A percentile compares a stretch with the other conserved stretches of the same genome.
These are phyloP conservation scores for Huntiella abstrusa DNA, from an alignment of 2,329 filamentous ascomycete genomes.

Conservation along the genomic window DNA sequence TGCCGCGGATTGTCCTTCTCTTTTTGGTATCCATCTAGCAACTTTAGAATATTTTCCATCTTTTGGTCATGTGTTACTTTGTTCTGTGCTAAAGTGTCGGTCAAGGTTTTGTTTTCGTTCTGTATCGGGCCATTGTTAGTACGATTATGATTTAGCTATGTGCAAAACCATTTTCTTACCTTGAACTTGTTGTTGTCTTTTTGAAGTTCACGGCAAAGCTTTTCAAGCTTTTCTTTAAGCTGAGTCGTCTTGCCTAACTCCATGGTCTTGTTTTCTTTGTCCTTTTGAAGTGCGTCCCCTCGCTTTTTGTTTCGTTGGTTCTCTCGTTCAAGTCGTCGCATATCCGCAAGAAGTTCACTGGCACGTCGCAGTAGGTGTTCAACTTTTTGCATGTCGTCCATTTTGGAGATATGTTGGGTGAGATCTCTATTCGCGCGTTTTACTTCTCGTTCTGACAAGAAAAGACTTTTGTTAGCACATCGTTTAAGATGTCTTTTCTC, in stretches of 20 bases:
- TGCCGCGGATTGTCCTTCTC: conserved; percentile 69
- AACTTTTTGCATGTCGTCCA: conserved; percentile 80
- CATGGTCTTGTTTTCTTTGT: conserved; percentile 74
- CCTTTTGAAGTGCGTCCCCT: conserved; percentile 84
- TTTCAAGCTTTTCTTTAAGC: conserved; percentile 92
- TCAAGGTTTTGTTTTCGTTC: conserved; percentile 85
- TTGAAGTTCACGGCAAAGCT: conserved; percentile 81
- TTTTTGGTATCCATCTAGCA: conserved; percentile 75
- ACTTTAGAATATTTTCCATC: conserved; percentile 59
- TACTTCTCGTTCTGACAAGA: conserved; percentile 60
- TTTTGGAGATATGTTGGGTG: conserved; percentile 71
- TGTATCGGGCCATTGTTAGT: conserved; percentile 18
- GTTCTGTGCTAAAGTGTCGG: conserved; percentile 68
- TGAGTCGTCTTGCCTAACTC: conserved; percentile 80
- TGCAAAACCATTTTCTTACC: conserved; percentile 29
- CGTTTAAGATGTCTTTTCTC: background rate
- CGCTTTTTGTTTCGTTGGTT: conserved; percentile 93
- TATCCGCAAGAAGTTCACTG: conserved; percentile 75
- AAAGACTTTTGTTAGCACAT: conserved; percentile 1
- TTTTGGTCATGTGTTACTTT: conserved; percentile 71
- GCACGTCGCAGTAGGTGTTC: conserved; percentile 82
- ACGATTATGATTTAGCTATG: background rate
- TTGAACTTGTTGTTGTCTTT: conserved; percentile 98
- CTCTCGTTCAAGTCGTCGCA: conserved; percentile 89
- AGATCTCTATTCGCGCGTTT: conserved; percentile 87